phyloP scores from a whole-genome alignment of 2,329 filamentous ascomycete genomes.

The Rhynchosporium graminicola region DNA sequence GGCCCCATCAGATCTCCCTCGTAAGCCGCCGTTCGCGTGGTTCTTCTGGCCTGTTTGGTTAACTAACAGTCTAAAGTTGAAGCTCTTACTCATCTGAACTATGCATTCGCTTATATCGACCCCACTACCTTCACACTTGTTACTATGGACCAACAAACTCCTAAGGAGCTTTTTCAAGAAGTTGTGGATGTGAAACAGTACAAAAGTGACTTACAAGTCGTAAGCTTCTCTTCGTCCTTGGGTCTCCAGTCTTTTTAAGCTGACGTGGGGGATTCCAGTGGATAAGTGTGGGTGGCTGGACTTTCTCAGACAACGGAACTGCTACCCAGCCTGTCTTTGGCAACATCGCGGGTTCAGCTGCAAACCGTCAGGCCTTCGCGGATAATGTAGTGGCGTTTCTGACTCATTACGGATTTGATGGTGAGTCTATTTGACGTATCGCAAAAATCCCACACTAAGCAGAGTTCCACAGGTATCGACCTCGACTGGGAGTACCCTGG shows the following conservation, averaged over 20 bases:
- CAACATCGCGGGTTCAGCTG: not conserved
- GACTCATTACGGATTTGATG: not conserved
- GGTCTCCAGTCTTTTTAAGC: too few relatives aligned
- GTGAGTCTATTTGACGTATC: not conserved
- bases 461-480: too few relatives aligned
- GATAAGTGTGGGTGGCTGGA: not conserved
- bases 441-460: too few relatives aligned
- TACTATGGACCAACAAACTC: conserved; percentile 38
- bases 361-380: not conserved
- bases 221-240: too few relatives aligned
- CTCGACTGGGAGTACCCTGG: conserved; percentile 3
- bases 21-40: not conserved
- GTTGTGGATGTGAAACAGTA: not conserved
- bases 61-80: conserved; percentile 23
- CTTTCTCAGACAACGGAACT: conserved; percentile 1
- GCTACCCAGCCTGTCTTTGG: not conserved
- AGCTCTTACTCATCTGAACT: conserved; percentile 41
- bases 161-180: not conserved
- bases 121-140: conserved; percentile 31
- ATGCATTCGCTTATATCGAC: conserved; percentile 41
- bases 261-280: not conserved
- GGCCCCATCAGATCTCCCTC: conserved; percentile 15
- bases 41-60: not conserved
- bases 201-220: conserved; percentile 1
- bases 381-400: not conserved